Percentiles rank a stretch among this genome's conserved stretches.
phyloP scores from a whole-genome alignment of 1,284 basidiomycete species.

The Trametes pubescens region DNA sequence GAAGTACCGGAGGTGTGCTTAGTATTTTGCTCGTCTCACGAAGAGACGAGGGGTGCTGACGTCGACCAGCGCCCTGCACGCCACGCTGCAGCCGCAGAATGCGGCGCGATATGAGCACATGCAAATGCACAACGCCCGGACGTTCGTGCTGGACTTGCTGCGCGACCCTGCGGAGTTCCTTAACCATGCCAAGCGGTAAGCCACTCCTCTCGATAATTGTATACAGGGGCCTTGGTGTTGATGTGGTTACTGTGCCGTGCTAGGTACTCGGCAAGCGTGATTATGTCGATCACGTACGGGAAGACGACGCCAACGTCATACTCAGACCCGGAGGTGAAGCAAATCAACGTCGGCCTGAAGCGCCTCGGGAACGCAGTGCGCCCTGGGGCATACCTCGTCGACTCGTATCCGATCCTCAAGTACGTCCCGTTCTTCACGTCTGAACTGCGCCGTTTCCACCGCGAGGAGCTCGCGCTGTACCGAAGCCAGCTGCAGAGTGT shows the following conservation, averaged over 20 bases:
- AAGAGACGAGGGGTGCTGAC: not conserved
- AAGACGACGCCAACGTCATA: constrained; percentile 57
- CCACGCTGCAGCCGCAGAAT: constrained; percentile 21
- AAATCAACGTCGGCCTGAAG: constrained; percentile 56
- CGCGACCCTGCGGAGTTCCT: constrained; percentile 19
- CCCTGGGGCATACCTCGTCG: constrained; percentile 65
- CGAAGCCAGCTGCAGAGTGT: constrained; percentile 56
- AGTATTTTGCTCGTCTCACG: not conserved
- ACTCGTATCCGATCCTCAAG: constrained; percentile 62
- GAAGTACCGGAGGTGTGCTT: constrained; percentile 27
- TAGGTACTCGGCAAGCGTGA: constrained; percentile 70
- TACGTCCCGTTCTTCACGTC: constrained; percentile 65
- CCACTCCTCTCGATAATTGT: not conserved
- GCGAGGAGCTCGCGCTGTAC: constrained; percentile 66
- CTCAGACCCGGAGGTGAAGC: constrained; percentile 63
- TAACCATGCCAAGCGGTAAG: constrained; percentile 17
- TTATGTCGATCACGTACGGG: constrained; percentile 73
- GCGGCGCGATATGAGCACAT: constrained; percentile 24
- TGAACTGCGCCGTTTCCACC: constrained; percentile 58
- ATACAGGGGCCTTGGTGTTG: no score
- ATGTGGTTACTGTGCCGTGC: not conserved
- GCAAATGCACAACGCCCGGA: constrained; percentile 28
- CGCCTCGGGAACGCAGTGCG: constrained; percentile 58
- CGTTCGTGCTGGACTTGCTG: constrained; percentile 23
- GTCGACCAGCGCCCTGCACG: constrained; percentile 4